These are phyloP conservation scores for Lepidium aucheri DNA, from an alignment of 345 rosid genomes.

Conservation along the genomic window DNA sequence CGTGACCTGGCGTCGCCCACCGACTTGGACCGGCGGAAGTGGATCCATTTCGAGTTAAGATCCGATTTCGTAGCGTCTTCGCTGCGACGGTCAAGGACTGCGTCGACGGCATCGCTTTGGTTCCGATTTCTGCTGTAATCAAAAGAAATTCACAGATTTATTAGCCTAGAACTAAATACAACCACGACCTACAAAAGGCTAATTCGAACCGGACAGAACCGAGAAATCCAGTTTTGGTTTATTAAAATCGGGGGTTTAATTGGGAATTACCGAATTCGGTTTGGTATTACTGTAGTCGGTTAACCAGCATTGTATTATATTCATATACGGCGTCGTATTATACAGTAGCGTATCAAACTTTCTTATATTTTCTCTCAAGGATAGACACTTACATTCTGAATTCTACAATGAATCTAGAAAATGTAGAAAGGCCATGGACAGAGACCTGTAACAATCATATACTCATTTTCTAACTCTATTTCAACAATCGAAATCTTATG, in stretches of 20 bases:
- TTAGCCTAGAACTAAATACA: not conserved
- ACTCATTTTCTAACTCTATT: conserved; percentile 4
- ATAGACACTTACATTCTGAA: not conserved
- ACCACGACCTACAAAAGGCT: conserved; percentile 2
- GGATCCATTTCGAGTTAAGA: conserved; percentile 38
- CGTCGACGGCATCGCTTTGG: conserved; percentile 30
- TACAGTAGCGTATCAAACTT: not conserved
- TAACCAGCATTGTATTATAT: not conserved
- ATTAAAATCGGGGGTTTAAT: not conserved
- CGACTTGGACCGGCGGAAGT: conserved; percentile 66
- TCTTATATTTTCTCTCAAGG: not conserved
- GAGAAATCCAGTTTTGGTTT: not conserved
- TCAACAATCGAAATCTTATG: not conserved
- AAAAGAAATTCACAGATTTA: not conserved
- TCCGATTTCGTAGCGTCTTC: conserved; percentile 59
- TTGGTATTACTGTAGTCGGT: not conserved
- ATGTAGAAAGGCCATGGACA: conserved; percentile 5
- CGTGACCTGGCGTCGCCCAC: conserved; percentile 81
- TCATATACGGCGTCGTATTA: not conserved
- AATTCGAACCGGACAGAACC: not conserved
- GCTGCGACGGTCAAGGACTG: conserved; percentile 33
- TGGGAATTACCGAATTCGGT: not conserved
- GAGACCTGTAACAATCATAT: not conserved
- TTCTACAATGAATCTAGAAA: not conserved
- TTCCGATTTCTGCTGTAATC: conserved; percentile 1